Conservation (phyloP, 164 flowering plant species). For the Nymphaea thermarum region DNA sequence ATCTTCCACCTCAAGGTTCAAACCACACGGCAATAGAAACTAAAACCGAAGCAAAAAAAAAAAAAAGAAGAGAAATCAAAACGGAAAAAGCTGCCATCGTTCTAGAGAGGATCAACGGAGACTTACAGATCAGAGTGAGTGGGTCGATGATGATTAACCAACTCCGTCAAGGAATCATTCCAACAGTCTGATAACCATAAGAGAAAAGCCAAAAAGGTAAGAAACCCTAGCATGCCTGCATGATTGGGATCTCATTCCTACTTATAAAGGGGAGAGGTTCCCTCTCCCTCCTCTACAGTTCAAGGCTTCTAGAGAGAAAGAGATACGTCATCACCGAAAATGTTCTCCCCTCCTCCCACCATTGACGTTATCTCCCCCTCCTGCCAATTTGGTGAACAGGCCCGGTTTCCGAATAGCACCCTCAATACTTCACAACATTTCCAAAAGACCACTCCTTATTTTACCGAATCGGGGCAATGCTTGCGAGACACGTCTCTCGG, state of each 20-base stretch:
- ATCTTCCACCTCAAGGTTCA: not conserved
- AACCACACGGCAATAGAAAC: not conserved
- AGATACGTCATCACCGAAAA: too few relatives aligned
- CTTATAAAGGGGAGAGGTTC: not conserved
- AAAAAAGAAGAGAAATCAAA: not conserved
- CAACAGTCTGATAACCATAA: too few relatives aligned
- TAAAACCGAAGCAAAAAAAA: not conserved
- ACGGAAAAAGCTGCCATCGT: not conserved
- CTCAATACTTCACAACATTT: too few relatives aligned
- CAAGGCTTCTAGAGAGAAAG: too few relatives aligned
- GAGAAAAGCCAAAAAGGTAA: not conserved
- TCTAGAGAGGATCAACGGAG: too few relatives aligned
- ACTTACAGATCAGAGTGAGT: too few relatives aligned
- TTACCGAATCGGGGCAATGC: too few relatives aligned
- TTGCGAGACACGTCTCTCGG: too few relatives aligned
- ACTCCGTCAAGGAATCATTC: not conserved
- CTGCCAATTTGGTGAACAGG: too few relatives aligned
- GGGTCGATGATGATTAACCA: not conserved
- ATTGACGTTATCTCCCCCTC: too few relatives aligned
- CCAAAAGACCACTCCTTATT: too few relatives aligned
- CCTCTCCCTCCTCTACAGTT: not conserved
- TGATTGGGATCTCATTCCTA: not conserved
- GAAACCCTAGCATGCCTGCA: not conserved
- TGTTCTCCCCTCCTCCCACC: not conserved
- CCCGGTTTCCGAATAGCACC: too few relatives aligned